Evolutionary conservation across 2,329 filamentous ascomycete genomes (phyloP).

Genomic region (Aureobasidium sp.): DNA sequence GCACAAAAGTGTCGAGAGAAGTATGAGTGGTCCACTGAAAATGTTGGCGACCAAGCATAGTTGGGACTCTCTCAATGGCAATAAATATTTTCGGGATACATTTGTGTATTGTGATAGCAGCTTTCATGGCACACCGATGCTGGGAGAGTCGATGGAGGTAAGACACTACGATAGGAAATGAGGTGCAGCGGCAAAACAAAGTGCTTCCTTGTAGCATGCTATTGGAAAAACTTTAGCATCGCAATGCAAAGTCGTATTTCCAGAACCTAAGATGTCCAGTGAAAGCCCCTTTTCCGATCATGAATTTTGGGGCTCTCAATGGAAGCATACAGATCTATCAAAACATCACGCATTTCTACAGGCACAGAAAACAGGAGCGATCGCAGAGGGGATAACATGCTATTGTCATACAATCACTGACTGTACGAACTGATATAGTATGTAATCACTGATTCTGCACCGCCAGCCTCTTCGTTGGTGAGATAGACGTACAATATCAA

Average conservation of each 20-base stretch:
- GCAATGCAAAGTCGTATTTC: background rate
- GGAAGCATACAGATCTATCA: background rate
- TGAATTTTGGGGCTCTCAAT: background rate
- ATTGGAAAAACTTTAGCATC: background rate
- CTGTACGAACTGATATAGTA: conserved; percentile 54
- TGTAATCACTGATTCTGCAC: conserved; percentile 68
- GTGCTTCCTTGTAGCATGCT: background rate
- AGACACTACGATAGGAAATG: background rate
- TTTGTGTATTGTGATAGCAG: background rate
- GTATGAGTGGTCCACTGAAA: background rate
- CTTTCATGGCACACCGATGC: background rate
- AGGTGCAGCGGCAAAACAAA: background rate
- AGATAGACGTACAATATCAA: conserved; percentile 79
- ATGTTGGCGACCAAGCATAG: no score
- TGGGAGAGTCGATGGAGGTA: background rate
- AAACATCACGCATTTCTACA: background rate
- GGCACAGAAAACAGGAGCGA: background rate
- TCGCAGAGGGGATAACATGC: background rate
- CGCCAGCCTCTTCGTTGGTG: conserved; percentile 58
- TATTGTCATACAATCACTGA: conserved; percentile 19
- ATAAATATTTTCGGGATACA: background rate
- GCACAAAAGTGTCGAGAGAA: background rate
- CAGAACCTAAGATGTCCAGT: background rate
- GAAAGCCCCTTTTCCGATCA: background rate
- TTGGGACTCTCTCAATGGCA: background rate